phyloP scores from a whole-genome alignment of 768 basidiomycete species.

The Tylopilus balloui region DNA sequence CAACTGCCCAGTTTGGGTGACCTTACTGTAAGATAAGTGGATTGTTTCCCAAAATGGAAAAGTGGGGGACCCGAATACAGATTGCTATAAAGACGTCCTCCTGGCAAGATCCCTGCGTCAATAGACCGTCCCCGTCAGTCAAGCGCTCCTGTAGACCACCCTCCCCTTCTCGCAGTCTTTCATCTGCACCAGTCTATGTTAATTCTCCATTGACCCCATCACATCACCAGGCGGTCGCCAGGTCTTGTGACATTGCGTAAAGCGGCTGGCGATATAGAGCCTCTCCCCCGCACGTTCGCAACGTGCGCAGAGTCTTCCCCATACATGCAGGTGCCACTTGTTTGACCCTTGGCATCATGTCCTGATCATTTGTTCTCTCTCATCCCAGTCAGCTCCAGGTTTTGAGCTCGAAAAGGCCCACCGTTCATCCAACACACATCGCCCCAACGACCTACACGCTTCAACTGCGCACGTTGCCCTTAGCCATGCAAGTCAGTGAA shows the following conservation, averaged over 20 bases:
- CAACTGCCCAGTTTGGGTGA: not conserved
- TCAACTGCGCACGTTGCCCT: not conserved
- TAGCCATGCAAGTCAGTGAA: slow-evolving; percentile 30
- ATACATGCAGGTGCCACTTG: slow-evolving; percentile 3
- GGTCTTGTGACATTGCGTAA: slow-evolving; percentile 5
- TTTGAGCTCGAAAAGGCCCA: not conserved
- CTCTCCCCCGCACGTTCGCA: slow-evolving; percentile 3
- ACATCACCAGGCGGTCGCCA: not conserved
- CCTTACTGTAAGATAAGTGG: not conserved
- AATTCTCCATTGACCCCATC: not conserved
- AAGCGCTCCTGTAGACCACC: no score
- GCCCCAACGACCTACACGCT: not conserved
- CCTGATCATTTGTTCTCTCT: not conserved
- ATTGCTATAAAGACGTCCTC: slow-evolving; percentile 11
- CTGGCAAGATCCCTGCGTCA: slow-evolving; percentile 2
- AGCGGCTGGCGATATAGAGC: slow-evolving; percentile 2
- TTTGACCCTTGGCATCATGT: not conserved
- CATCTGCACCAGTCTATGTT: not conserved
- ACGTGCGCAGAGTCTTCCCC: not conserved
- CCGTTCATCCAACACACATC: not conserved
- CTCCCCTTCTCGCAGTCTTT: not conserved
- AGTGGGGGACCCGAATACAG: slow-evolving; percentile 7
- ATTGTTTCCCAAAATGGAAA: slow-evolving; percentile 5
- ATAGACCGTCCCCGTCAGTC: no score
- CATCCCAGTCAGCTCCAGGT: not conserved